Conservation (phyloP, 148 eudicot species). For the Nepenthes mirabilis region DNA sequence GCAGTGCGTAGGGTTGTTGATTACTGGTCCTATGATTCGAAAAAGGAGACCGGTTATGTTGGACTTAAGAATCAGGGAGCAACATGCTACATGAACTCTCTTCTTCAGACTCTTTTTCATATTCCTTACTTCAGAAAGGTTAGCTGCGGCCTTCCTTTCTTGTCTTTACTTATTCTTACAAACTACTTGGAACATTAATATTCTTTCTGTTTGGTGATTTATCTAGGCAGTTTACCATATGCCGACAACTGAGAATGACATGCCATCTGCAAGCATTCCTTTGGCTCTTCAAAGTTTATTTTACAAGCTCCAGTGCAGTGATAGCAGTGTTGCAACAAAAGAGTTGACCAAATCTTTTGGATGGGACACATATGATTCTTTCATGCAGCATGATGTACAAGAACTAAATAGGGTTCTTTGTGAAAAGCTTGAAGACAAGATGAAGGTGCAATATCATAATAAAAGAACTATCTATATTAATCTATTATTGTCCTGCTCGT, state of each 20-base stretch:
- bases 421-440: conserved; percentile 94
- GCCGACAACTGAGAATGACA: conserved; percentile 96
- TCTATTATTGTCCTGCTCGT: background rate
- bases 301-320: conserved; percentile 86
- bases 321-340: conserved; percentile 86
- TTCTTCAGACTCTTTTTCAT: conserved; percentile 84
- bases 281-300: conserved; percentile 86
- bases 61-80: conserved; percentile 98
- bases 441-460: conserved; percentile 47
- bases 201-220: conserved; percentile 4
- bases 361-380: conserved; percentile 93
- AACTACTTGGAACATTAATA: background rate
- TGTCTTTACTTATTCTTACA: background rate
- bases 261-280: conserved; percentile 89
- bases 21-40: conserved; percentile 89
- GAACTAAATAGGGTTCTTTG: conserved; percentile 91
- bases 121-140: conserved; percentile 97
- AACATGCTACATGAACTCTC: conserved; percentile 94
- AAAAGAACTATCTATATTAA: background rate
- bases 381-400: conserved; percentile 98
- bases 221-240: conserved; percentile 88
- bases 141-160: conserved; percentile 5
- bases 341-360: conserved; percentile 95
- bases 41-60: conserved; percentile 91
- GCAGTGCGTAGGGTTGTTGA: conserved; percentile 76